Evolutionary conservation across 108 stramenopile genomes (phyloP), one percentile per base, ranked within the genome.

Genomic region (Bacterosira constricta): DNA sequence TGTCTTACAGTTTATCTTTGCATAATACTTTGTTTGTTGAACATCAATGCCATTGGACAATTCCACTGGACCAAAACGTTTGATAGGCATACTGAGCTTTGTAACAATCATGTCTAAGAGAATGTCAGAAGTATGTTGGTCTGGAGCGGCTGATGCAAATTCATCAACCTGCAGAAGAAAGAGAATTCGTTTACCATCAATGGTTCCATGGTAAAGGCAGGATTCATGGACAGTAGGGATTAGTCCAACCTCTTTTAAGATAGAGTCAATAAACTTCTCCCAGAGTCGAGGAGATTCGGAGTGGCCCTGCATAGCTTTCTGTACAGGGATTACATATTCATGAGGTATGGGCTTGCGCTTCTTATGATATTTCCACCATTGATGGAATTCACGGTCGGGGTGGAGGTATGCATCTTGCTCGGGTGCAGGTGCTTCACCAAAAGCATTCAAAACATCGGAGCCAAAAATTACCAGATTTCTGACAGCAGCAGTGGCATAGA

Each of bases 331-430:
- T 13, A 75, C 77, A 15, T 36, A 42, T 18, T 23, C 30, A 8
- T 34, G n/a, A 29, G 52, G 71, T 21, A 77, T 47, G 23, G 75
- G 56, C 9, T 52, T 52, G 4, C 17, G 20, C 11, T 62, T 62
- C 29, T 66, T 29, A 35, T 23, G 13, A 15, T 56, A 17, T 1
- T 13, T 60, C 37, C 61, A 82, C 83, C 71, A 84, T 18, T 68
- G 55, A 17, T 10, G 15, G 44, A 50, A 83, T 32, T 51, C 60
- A 8, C 63, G 66, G 30, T 75, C 77, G 8, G 69, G 63, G 12
- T 32, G 15, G 38, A 83, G 44, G 59, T 49, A 80, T 15, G 38
- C 31, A 6, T 57, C 73, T 32, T 13, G 18, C 1, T n/a, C n/a
- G n/a, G n/a, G n/a, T n/a, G n/a, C n/a, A n/a, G n/a, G n/a, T n/a